Evolutionary conservation across 2,329 filamentous ascomycete genomes (phyloP).

Genomic region (Gyromitra esculenta): DNA sequence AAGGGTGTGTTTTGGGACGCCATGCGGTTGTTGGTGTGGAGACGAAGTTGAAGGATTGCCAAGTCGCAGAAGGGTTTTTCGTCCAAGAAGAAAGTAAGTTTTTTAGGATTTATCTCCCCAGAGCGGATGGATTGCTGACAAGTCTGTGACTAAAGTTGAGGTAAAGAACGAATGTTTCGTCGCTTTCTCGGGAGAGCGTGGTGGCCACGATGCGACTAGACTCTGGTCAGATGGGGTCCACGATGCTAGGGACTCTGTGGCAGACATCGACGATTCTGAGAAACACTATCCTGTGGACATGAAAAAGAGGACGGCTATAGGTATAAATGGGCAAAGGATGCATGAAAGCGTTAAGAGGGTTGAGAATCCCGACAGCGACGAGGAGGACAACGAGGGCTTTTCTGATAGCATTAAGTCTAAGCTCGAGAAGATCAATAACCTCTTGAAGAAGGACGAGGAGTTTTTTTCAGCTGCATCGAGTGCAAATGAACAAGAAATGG

Average conservation of each 20-base stretch:
- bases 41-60: constrained; percentile 82
- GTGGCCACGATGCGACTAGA: constrained; percentile 47
- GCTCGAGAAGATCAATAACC: neutral
- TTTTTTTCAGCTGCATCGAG: neutral
- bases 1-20: constrained; percentile 85
- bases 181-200: constrained; percentile 70
- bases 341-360: neutral
- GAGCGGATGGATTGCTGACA: neutral
- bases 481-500: neutral
- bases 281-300: neutral
- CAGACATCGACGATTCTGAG: neutral
- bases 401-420: neutral
- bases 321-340: neutral
- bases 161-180: constrained; percentile 74
- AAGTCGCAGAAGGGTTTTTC: constrained; percentile 88
- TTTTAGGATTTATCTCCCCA: neutral
- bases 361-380: neutral
- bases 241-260: neutral
- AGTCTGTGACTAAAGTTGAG: constrained; percentile 65
- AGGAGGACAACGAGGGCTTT: neutral
- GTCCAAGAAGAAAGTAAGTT: constrained; percentile 78
- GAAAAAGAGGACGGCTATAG: neutral
- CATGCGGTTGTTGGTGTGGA: constrained; percentile 82
- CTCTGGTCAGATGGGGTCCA: constrained; percentile 22
- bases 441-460: neutral